A percentile compares a stretch with the other conserved stretches of the same genome.
These are phyloP conservation scores for Umbelopsis sp. DNA, from an alignment of 371 early-diverging fungal species.

Conservation along the genomic window DNA sequence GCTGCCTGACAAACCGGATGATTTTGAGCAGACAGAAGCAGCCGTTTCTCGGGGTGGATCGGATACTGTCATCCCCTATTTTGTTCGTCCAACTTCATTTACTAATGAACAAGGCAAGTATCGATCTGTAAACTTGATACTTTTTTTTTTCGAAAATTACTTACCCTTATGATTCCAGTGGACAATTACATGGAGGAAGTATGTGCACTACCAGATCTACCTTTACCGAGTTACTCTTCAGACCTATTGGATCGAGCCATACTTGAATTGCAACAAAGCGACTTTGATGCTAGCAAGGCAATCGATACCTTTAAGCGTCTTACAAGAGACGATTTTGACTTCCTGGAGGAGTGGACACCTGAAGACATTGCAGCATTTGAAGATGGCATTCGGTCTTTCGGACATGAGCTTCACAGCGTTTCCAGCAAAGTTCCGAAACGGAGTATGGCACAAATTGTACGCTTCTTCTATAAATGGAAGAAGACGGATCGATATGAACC, in stretches of 20 bases:
- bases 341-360: constrained; percentile 63
- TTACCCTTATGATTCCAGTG: constrained; percentile 30
- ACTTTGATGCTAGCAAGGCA: constrained; percentile 64
- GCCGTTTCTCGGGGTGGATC: not conserved
- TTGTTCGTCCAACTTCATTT: constrained; percentile 40
- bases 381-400: constrained; percentile 66
- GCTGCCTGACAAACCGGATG: not conserved
- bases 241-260: constrained; percentile 71
- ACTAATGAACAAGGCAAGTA: constrained; percentile 43
- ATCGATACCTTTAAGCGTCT: constrained; percentile 55
- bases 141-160: not conserved
- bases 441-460: constrained; percentile 66
- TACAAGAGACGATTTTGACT: constrained; percentile 51
- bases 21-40: not conserved
- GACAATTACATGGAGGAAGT: constrained; percentile 53
- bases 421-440: constrained; percentile 56
- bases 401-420: constrained; percentile 72
- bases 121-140: not conserved
- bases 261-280: constrained; percentile 52
- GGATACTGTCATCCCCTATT: constrained; percentile 49
- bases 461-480: constrained; percentile 77
- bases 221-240: constrained; percentile 47
- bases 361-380: constrained; percentile 69
- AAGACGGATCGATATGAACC: constrained; percentile 71
- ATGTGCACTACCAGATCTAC: constrained; percentile 38